Percentiles rank a stretch among this genome's conserved stretches.
Conservation (phyloP, 2,329 filamentous ascomycete species). For the Pyricularia sp. region DNA sequence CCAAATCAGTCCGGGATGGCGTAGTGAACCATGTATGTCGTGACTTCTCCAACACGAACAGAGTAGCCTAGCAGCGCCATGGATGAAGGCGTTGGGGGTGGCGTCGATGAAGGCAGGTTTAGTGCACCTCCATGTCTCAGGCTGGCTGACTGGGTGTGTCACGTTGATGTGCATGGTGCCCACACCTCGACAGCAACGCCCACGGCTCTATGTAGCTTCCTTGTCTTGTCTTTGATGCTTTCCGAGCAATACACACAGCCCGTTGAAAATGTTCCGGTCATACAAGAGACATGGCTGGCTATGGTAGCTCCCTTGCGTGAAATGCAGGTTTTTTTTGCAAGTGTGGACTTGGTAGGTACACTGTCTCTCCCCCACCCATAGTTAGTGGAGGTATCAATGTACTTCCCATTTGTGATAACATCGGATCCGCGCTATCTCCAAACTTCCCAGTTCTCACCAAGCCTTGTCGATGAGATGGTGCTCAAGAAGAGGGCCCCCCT, state of each 20-base stretch:
- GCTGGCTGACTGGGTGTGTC: slow-evolving; percentile 16
- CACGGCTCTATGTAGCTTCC: background rate
- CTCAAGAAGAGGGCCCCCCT: background rate
- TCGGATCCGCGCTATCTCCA: background rate
- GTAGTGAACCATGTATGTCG: background rate
- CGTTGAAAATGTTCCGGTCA: background rate
- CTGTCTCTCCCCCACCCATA: background rate
- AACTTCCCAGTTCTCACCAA: background rate
- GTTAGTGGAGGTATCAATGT: background rate
- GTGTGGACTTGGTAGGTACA: background rate
- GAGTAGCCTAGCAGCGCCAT: background rate
- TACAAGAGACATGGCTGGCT: background rate
- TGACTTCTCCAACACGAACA: background rate
- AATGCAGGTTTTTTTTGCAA: background rate
- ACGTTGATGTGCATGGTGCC: slow-evolving; percentile 14
- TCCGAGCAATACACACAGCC: background rate
- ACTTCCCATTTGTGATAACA: background rate
- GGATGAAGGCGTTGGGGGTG: slow-evolving; percentile 4
- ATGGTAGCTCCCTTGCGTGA: background rate
- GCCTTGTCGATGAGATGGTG: background rate
- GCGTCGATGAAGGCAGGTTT: slow-evolving; percentile 6
- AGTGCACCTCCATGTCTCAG: slow-evolving; percentile 24
- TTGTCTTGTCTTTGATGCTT: slow-evolving; percentile 6
- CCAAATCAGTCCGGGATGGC: background rate
- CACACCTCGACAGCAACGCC: slow-evolving; percentile 7